Evolutionary conservation across 768 basidiomycete species (phyloP), one percentile per base, ranked within the genome.

Genomic region (Lactifluus pinguis): DNA sequence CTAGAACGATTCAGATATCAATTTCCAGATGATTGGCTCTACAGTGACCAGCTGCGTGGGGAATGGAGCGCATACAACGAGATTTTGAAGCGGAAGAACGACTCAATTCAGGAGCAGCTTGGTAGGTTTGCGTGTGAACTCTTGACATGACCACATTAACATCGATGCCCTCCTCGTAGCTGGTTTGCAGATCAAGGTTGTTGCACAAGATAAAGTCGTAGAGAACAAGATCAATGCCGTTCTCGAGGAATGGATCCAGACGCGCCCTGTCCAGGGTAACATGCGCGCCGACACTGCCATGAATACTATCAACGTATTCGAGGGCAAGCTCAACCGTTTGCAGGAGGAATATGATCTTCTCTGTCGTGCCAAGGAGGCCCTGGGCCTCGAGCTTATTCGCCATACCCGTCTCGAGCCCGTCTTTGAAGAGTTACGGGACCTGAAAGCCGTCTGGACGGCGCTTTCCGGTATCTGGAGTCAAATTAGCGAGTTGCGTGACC

Each of bases 51-150:
- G 71, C 83, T 99, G 50, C 83, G 91, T 62, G 93, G 94, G 19
- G 97, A 99, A 76, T 99, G 97, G 97, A 90, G 90, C 70, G 94
- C 95, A 32, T 98, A 95, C 76, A 92, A 94, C 66, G 95, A 98
- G 75, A 98, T 98, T 60, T 77, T 99, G 72, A 93, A 93, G 78
- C 80, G 97, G 68, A 98, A 98, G 84, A 95, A 94, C 66, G 94
- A 94, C 70, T 91, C 92, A 30, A 99, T 99, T 68, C 93, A 98
- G 76, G 95, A 98, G 74, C 97, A 99, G 71, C 82, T 98, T 48
- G 90, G 95, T 95, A 72, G 60, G 83, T 71, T 32, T n/a, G 45
- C 48, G 62, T 21, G 53, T 10, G 64, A 21, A 36, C 41, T 9
- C 32, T 50, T 21, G 25, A 49, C 45, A 30, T 38, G 34, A n/a